Conservation (phyloP, 306 rosid species). For the Lupinus albus region DNA sequence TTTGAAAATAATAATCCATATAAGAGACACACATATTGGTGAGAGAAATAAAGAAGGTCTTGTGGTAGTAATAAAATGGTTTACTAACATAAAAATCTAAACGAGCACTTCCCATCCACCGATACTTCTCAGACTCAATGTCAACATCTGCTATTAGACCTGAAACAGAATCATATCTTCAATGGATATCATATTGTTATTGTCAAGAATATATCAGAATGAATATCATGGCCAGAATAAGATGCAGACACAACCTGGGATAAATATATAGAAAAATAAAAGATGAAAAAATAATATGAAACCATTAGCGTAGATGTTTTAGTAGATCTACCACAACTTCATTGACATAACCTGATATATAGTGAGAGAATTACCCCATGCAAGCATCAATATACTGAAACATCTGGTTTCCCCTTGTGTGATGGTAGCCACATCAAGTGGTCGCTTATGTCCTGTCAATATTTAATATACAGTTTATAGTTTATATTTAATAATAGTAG, state of each 20-base stretch:
- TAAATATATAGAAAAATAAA: slow-evolving; percentile 14
- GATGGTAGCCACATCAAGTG: slow-evolving; percentile 87
- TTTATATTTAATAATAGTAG: slow-evolving; percentile 3
- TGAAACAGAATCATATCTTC: slow-evolving; percentile 45
- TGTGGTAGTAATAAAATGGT: slow-evolving; percentile 19
- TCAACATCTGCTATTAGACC: slow-evolving; percentile 94
- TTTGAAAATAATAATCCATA: slow-evolving; percentile 23
- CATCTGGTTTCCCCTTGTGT: slow-evolving; percentile 68
- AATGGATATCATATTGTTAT: slow-evolving; percentile 32
- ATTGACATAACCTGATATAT: slow-evolving; percentile 22
- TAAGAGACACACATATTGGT: slow-evolving; percentile 25
- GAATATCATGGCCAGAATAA: slow-evolving; percentile 36
- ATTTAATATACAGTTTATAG: slow-evolving; percentile 31
- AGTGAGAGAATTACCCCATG: slow-evolving; percentile 77
- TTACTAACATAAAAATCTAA: slow-evolving; percentile 81
- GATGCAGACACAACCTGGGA: slow-evolving; percentile 8
- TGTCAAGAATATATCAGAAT: slow-evolving; percentile 22
- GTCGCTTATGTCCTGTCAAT: slow-evolving; percentile 70
- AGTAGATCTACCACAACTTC: slow-evolving; percentile 23
- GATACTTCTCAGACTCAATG: slow-evolving; percentile 91
- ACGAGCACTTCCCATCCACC: slow-evolving; percentile 99
- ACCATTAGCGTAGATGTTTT: slow-evolving; percentile 29
- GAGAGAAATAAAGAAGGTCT: slow-evolving; percentile 27
- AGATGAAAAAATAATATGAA: slow-evolving; percentile 5
- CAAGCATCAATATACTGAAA: slow-evolving; percentile 87